Base-by-base conservation (phyloP, 2,329 filamentous ascomycete species). In the Xylariaceae sp. region DNA sequence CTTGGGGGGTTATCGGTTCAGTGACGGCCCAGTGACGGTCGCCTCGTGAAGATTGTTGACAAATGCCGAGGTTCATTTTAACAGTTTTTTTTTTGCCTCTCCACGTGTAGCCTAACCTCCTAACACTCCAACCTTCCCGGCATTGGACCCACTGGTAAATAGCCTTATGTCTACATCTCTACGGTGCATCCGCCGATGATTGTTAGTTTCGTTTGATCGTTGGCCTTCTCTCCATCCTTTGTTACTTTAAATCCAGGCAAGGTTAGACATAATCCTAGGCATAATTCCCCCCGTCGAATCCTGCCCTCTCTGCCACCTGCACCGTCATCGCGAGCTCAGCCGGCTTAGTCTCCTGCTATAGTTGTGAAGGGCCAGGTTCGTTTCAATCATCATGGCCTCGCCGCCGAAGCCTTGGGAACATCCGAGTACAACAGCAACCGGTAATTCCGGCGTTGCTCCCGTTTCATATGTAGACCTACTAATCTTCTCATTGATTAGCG, bases 321-420 rank as follows among this genome's bases (percentile, higher is more conserved):
- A 7, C 21, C 23, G 16, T 20, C 32, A 7, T 12, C 32, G 14
- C 9, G 9, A 37, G 32, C 14, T 16, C 32, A 16, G 32, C 32
- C 12, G 23, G 14, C 44, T 29, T 26, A 12, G 20, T 48, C 20
- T 47, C 20, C 46, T 50, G 41, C 12, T 20, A 32, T 21, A 48
- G 44, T 40, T 41, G 46, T 54, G 48, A 55, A 42, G 47, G 43
- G 55, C 54, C 54, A 47, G 55, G 46, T 61, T 43, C 23, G 44
- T 50, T 19, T 57, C 44, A 20, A 63, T 45, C 37, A 55, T 61
- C 12, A 87, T 87, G 81, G 84, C 84, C 62, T 97, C 93, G 74
- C 95, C 95, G 71, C 95, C 95, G 53, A 99, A 99, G 78, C 95
- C 95, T 45, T 99, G 95, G 95, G 95, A 99, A 78, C 85, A 89